Conservation (phyloP, 768 basidiomycete species). For the Psilocybe azurescens region DNA sequence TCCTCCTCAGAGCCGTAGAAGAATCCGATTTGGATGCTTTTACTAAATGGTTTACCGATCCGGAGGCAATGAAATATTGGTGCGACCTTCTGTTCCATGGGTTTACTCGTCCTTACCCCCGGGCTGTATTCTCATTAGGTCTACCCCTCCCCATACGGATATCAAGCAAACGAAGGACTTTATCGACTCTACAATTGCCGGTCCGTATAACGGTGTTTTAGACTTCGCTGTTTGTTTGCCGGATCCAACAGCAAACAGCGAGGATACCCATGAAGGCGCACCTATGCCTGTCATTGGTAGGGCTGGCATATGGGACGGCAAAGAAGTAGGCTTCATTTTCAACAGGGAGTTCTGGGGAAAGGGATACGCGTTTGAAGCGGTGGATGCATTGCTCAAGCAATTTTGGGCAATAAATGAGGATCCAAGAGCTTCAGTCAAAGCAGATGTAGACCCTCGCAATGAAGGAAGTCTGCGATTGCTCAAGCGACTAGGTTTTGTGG, state of each 20-base stretch:
- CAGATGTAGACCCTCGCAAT: slow-evolving; percentile 31
- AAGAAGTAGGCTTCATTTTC: slow-evolving; percentile 28
- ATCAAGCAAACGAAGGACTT: slow-evolving; percentile 20
- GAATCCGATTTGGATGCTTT: slow-evolving; percentile 19
- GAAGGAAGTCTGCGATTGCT: slow-evolving; percentile 20
- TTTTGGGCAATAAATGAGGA: slow-evolving; percentile 15
- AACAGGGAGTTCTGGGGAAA: slow-evolving; percentile 28
- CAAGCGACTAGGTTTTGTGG: slow-evolving; percentile 25
- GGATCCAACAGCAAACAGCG: slow-evolving; percentile 1
- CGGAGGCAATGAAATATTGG: slow-evolving; percentile 28
- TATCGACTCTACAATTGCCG: slow-evolving; percentile 24
- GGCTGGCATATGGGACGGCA: slow-evolving; percentile 26
- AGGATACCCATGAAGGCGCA: slow-evolving; percentile 2
- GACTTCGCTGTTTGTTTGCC: slow-evolving; percentile 27
- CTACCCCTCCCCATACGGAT: slow-evolving; percentile 19
- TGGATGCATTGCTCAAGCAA: slow-evolving; percentile 24
- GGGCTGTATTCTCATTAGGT: slow-evolving; percentile 15
- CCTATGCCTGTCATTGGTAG: slow-evolving; percentile 23
- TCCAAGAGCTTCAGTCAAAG: slow-evolving; percentile 14
- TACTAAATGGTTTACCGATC: slow-evolving; percentile 21
- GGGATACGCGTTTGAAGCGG: slow-evolving; percentile 29
- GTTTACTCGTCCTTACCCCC: neutral
- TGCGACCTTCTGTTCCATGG: neutral
- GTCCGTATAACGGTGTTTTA: slow-evolving; percentile 25
- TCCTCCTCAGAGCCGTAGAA: slow-evolving; percentile 23